phyloP scores from a whole-genome alignment of 192 early-diverging fungal species.

The Entophlyctis luteolus region DNA sequence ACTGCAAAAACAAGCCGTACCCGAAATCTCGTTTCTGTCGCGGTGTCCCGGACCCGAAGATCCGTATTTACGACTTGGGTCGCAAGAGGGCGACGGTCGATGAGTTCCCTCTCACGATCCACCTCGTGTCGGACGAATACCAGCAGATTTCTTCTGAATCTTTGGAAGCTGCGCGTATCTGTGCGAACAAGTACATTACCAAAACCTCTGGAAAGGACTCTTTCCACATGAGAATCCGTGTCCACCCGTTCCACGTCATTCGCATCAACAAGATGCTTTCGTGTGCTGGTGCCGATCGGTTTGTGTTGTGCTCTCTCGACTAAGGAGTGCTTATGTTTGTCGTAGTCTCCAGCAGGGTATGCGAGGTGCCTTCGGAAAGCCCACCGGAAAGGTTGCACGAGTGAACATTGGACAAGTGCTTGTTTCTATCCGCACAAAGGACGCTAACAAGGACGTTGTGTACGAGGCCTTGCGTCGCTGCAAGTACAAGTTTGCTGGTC shows the following conservation, averaged over 20 bases:
- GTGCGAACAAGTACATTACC: slow-evolving; percentile 97
- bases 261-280: slow-evolving; percentile 99
- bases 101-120: slow-evolving; percentile 95
- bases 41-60: slow-evolving; percentile 99
- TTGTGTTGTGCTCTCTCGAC: slow-evolving; percentile 28
- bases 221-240: slow-evolving; percentile 97
- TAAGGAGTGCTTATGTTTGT: not conserved
- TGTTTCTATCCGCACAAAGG: slow-evolving; percentile 93
- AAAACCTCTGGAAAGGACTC: slow-evolving; percentile 97
- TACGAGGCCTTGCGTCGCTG: slow-evolving; percentile 87
- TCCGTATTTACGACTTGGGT: slow-evolving; percentile 94
- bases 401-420: slow-evolving; percentile 98
- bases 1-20: slow-evolving; percentile 99
- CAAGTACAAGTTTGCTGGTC: slow-evolving; percentile 99
- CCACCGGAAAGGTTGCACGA: slow-evolving; percentile 89
- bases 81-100: slow-evolving; percentile 96
- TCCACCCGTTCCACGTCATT: slow-evolving; percentile 98
- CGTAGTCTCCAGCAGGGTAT: slow-evolving; percentile 96
- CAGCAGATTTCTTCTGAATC: slow-evolving; percentile 99
- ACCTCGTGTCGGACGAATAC: slow-evolving; percentile 94
- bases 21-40: slow-evolving; percentile 97
- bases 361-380: slow-evolving; percentile 99
- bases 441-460: slow-evolving; percentile 86
- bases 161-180: slow-evolving; percentile 96
- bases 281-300: slow-evolving; percentile 98